These are phyloP conservation scores for Hypseocharis bilobata DNA, from an alignment of 441 rosid genomes.

Conservation along the genomic window DNA sequence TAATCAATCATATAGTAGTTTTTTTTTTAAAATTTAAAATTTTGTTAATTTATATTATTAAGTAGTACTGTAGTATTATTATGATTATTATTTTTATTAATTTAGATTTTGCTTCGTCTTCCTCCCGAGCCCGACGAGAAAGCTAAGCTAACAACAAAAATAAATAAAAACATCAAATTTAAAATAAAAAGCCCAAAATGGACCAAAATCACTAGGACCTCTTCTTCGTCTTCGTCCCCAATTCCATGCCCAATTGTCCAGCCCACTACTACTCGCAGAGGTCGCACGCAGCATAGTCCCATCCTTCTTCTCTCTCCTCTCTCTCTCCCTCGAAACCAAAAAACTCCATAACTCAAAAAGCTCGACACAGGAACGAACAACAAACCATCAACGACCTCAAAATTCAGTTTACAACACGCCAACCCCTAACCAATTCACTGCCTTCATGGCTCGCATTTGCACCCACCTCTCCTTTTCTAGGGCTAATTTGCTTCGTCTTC, in stretches of 20 bases:
- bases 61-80: too few species aligned
- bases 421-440: background rate
- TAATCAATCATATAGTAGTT: too few species aligned
- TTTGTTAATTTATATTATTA: too few species aligned
- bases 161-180: too few species aligned
- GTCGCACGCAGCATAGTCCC: too few species aligned
- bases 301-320: background rate
- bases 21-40: too few species aligned
- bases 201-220: background rate
- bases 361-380: background rate
- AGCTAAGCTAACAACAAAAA: too few species aligned
- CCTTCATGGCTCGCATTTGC: background rate
- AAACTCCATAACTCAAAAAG: slow-evolving; percentile 1
- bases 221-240: slow-evolving; percentile 1
- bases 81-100: too few species aligned
- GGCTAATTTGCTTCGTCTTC: background rate
- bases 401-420: background rate
- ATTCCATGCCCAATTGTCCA: background rate
- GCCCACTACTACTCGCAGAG: slow-evolving; percentile 5
- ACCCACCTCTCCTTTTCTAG: background rate
- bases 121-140: too few species aligned
- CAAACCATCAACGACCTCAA: too few species aligned
- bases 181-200: background rate
- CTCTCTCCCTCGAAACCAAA: background rate
- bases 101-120: too few species aligned